Evolutionary conservation across 2,329 filamentous ascomycete species (phyloP), one percentile per base, ranked within the genome.

Genomic region (Colletotrichum acutatum): DNA sequence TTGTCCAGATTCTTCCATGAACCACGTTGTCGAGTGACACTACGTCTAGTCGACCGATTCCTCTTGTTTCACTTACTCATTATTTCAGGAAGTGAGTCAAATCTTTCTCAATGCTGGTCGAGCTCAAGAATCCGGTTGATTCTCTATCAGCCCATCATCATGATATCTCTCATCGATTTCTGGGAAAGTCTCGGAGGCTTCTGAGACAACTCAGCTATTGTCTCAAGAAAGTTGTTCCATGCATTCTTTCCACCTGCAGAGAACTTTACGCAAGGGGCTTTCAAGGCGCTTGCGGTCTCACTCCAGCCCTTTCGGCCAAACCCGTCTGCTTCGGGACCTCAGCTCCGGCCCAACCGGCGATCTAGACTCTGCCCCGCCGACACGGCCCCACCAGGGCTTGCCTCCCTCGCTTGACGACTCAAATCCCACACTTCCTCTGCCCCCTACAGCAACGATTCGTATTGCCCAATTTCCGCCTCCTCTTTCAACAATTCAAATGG

Each of bases 381-480:
- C 4, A 24, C n/a, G 28, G 46, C 37, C 42, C 60, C 60, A 34
- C 28, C 6, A 64, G 61, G 61, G 61, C 22, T 54, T 3, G 4
- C 4, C 28, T 28, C n/a, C 12, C 61, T 63, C 60, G 60, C 46
- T 53, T 34, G 46, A 34, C 37, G 59, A 62, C 37, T 62, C 42
- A n/a, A 22, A n/a, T 28, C 30, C 19, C 37, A 42, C 59, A 62
- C 37, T n/a, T 49, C 42, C 8, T 9, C 42, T 7, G 1, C 5
- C 16, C 9, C 6, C 2, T 1, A 22, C 3, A 1, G 1, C 19
- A 7, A 5, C 0, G 1, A 12, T 53, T 12, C 5, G 22, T 63
- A 54, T 34, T 19, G 1, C 3, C 4, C 1, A 19, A 14, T 46
- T 22, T n/a, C 2, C 0, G 0, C 1, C 0, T 0, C 0, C 0